These are phyloP conservation scores for Achlya hypogyna DNA, from an alignment of 352 stramenopile species.

Conservation along the genomic window DNA sequence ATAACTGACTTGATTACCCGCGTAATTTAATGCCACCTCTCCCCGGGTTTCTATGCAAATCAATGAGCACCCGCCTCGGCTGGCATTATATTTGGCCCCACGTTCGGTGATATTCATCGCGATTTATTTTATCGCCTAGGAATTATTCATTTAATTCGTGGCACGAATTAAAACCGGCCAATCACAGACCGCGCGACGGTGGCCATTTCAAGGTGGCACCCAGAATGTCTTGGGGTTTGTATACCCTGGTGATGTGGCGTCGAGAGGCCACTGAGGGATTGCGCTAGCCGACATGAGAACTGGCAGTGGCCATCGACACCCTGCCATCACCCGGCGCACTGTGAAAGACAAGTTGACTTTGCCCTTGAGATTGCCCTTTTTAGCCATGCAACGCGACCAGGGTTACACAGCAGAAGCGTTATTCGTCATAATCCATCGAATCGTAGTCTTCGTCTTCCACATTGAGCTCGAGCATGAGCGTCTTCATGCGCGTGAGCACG, in stretches of 20 bases:
- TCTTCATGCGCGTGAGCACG: conserved; percentile 58
- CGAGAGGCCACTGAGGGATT: too few species aligned
- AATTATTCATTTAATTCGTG: not conserved
- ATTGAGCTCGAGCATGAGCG: conserved; percentile 60
- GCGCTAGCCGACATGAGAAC: not conserved
- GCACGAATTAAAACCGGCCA: not conserved
- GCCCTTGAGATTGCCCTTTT: too few species aligned
- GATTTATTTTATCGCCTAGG: not conserved
- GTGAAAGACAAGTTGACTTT: too few species aligned
- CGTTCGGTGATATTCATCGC: not conserved
- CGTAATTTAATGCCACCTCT: not conserved
- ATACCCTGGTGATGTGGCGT: too few species aligned
- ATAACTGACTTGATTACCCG: not conserved
- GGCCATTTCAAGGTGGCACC: too few species aligned
- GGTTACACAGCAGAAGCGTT: too few species aligned
- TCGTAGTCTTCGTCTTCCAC: conserved; percentile 42
- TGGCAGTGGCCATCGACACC: not conserved
- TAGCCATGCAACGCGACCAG: too few species aligned
- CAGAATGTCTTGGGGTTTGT: too few species aligned
- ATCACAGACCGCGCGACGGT: not conserved
- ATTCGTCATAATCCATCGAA: conserved; percentile 65
- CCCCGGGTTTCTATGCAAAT: not conserved
- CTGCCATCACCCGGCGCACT: too few species aligned
- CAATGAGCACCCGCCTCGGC: too few species aligned
- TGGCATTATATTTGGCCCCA: not conserved